phyloP scores from a whole-genome alignment of 2,329 filamentous ascomycete species.

The Calonectria crousiana region DNA sequence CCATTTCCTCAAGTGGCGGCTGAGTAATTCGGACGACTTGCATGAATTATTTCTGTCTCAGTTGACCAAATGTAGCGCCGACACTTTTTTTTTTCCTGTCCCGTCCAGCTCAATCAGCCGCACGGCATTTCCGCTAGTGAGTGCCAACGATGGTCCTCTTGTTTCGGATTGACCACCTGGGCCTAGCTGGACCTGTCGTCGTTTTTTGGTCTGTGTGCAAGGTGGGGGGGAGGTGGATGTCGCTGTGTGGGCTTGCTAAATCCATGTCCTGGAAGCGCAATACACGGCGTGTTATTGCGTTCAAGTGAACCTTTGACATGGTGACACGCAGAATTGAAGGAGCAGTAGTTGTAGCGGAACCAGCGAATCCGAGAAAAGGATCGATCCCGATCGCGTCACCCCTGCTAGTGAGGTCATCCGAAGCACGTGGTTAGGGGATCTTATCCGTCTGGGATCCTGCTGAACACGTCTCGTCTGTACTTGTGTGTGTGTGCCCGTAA shows the following conservation, averaged over 20 bases:
- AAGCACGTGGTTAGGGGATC: constrained; percentile 19
- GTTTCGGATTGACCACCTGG: constrained; percentile 19
- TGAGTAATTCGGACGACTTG: constrained; percentile 15
- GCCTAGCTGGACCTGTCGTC: background rate
- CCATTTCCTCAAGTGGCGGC: constrained; percentile 6
- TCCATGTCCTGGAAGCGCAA: constrained; percentile 6
- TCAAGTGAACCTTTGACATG: constrained; percentile 1
- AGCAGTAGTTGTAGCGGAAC: background rate
- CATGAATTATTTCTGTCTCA: constrained; percentile 32
- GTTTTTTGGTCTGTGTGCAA: background rate
- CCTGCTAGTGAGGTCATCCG: constrained; percentile 22
- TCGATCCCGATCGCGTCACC: constrained; percentile 11
- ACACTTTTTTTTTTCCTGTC: constrained; percentile 8
- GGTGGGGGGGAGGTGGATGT: background rate
- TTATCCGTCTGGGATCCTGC: background rate
- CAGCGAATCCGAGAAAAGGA: background rate
- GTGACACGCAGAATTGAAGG: constrained; percentile 13
- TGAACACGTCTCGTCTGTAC: background rate
- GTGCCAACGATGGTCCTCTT: constrained; percentile 11
- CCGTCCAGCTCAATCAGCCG: constrained; percentile 27
- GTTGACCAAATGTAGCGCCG: constrained; percentile 30
- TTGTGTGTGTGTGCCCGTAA: constrained; percentile 10
- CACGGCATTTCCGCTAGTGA: constrained; percentile 22
- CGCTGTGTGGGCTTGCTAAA: constrained; percentile 11
- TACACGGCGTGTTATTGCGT: background rate